Evolutionary conservation across 2,329 filamentous ascomycete species (phyloP).

Genomic region (Diaporthe nobilis): DNA sequence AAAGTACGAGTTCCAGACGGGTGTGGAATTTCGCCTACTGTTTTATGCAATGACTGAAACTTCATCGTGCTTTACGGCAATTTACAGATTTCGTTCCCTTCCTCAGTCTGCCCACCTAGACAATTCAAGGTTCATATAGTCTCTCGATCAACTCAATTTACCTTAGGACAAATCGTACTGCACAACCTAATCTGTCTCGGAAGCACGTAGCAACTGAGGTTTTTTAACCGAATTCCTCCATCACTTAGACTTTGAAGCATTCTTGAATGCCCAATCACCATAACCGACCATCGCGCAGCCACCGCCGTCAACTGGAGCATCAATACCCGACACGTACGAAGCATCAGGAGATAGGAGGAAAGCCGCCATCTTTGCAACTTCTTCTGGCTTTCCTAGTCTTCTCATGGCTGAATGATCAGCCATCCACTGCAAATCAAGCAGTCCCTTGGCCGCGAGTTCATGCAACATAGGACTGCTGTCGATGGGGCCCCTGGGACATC

Average conservation of each 20-base stretch:
- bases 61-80: not conserved
- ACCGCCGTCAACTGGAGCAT: slow-evolving; percentile 14
- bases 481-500: not conserved
- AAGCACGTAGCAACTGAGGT: not conserved
- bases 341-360: slow-evolving; percentile 5
- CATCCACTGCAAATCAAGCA: not conserved
- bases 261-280: slow-evolving; percentile 1
- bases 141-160: not conserved
- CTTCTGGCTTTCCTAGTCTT: not conserved
- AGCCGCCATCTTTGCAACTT: not conserved
- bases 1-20: not conserved
- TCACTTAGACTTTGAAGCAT: not conserved
- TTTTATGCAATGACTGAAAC: not conserved
- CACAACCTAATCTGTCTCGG: not conserved
- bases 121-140: not conserved
- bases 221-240: not conserved
- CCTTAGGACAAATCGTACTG: not conserved
- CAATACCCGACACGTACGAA: slow-evolving; percentile 1
- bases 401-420: not conserved
- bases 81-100: not conserved
- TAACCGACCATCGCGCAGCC: not conserved
- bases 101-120: not conserved
- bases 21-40: too few species aligned
- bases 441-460: not conserved
- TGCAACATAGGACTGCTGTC: not conserved